These are phyloP conservation scores for Boletus eberwhitei DNA, from an alignment of 768 basidiomycete species.

Conservation along the genomic window DNA sequence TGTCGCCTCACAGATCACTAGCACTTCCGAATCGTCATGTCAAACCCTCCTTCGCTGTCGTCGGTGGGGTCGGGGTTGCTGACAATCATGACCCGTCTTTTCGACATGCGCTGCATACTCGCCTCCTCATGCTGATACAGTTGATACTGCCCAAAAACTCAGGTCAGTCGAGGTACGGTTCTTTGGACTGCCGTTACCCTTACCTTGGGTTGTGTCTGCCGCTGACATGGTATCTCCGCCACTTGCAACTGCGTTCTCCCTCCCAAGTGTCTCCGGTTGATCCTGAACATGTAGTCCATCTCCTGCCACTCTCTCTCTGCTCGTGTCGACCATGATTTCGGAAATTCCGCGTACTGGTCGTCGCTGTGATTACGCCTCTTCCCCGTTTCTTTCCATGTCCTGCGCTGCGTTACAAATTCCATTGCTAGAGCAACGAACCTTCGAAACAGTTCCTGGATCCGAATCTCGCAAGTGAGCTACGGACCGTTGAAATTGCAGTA, in stretches of 20 bases:
- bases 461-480: constrained; percentile 15
- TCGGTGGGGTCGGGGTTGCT: constrained; percentile 29
- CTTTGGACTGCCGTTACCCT: background rate
- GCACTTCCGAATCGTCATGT: constrained; percentile 12
- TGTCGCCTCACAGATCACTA: constrained; percentile 3
- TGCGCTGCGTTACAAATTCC: constrained; percentile 21
- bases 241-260: constrained; percentile 6
- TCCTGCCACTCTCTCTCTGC: constrained; percentile 26
- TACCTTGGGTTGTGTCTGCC: constrained; percentile 21
- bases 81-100: constrained; percentile 29
- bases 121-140: constrained; percentile 10
- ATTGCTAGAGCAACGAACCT: constrained; percentile 23
- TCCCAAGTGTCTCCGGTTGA: constrained; percentile 9
- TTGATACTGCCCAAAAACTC: constrained; percentile 8
- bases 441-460: constrained; percentile 21
- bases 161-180: constrained; percentile 6
- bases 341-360: constrained; percentile 19
- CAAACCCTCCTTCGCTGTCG: constrained; percentile 27
- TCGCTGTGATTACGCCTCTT: constrained; percentile 10
- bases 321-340: constrained; percentile 25
- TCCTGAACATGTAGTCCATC: constrained; percentile 23
- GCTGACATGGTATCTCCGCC: constrained; percentile 1
- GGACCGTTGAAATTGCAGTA: constrained; percentile 5
- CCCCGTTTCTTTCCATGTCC: constrained; percentile 13
- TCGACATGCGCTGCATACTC: constrained; percentile 17